Evolutionary conservation across 352 stramenopile species (phyloP).

Genomic region (Phytophthora ohioensis): DNA sequence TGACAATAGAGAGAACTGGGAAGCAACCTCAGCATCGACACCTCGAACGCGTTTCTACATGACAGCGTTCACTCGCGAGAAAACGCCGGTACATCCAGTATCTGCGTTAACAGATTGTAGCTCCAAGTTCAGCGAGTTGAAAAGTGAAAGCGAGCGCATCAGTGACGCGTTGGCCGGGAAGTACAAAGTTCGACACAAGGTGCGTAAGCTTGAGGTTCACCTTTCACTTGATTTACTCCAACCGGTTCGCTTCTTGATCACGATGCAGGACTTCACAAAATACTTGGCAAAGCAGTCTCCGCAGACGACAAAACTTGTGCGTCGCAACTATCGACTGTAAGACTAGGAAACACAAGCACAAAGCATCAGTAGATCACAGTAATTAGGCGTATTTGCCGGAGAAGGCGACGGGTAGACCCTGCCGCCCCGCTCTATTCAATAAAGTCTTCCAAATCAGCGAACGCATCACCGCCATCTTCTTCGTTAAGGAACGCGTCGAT

Average conservation of each 20-base stretch:
- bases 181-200: slow-evolving; percentile 61
- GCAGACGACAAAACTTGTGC: slow-evolving; percentile 42
- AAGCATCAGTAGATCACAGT: slow-evolving; percentile 18
- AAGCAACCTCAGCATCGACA: slow-evolving; percentile 8
- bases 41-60: slow-evolving; percentile 51
- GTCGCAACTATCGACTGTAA: slow-evolving; percentile 51
- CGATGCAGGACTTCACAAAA: slow-evolving; percentile 50
- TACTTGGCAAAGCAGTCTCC: slow-evolving; percentile 51
- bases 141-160: slow-evolving; percentile 40
- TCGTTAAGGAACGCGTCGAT: slow-evolving; percentile 83
- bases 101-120: slow-evolving; percentile 15
- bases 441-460: slow-evolving; percentile 80
- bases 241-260: neutral
- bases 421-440: slow-evolving; percentile 57
- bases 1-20: slow-evolving; percentile 10
- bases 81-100: slow-evolving; percentile 5
- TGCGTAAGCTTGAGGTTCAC: slow-evolving; percentile 18
- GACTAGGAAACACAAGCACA: slow-evolving; percentile 21
- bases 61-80: slow-evolving; percentile 42
- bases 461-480: slow-evolving; percentile 75
- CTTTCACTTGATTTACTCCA: slow-evolving; percentile 5
- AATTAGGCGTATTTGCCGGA: slow-evolving; percentile 2
- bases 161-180: slow-evolving; percentile 44
- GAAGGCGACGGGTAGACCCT: slow-evolving; percentile 1
- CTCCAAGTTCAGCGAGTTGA: slow-evolving; percentile 43